Conservation (phyloP, 2,329 filamentous ascomycete genomes). For the Venturia carpophila region DNA sequence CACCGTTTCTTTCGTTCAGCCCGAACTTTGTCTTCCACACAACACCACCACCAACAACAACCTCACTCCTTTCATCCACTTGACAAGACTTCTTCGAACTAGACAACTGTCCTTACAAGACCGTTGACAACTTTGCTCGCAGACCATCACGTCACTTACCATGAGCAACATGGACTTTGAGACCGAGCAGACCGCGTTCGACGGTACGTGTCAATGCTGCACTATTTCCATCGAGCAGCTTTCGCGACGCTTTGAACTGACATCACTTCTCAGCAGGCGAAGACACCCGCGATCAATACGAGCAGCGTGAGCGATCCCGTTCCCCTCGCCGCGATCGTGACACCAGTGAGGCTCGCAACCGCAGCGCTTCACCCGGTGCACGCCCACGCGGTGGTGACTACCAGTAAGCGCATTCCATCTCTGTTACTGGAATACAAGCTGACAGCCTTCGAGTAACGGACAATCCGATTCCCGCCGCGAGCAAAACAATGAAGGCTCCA, state of each 20-base stretch:
- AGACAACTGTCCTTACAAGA: slow-evolving; percentile 7
- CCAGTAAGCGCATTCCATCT: slow-evolving; percentile 33
- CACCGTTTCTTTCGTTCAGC: not conserved
- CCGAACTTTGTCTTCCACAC: not conserved
- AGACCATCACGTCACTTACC: slow-evolving; percentile 14
- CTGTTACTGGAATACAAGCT: slow-evolving; percentile 18
- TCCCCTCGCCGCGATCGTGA: slow-evolving; percentile 50
- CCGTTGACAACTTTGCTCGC: not conserved
- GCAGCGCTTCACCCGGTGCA: slow-evolving; percentile 57
- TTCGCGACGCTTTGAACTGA: slow-evolving; percentile 17
- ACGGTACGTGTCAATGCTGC: slow-evolving; percentile 44
- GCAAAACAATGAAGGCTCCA: slow-evolving; percentile 88
- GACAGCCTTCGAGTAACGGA: slow-evolving; percentile 29
- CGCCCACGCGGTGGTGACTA: slow-evolving; percentile 38
- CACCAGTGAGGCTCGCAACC: slow-evolving; percentile 50
- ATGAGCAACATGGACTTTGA: slow-evolving; percentile 56
- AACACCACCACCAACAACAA: not conserved
- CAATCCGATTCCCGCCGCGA: slow-evolving; percentile 37
- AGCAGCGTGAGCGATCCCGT: slow-evolving; percentile 50
- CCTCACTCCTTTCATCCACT: slow-evolving; percentile 10
- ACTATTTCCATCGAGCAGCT: slow-evolving; percentile 3
- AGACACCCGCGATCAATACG: slow-evolving; percentile 50
- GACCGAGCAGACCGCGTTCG: slow-evolving; percentile 56
- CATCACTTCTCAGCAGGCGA: slow-evolving; percentile 24
- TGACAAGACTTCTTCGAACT: not conserved